phyloP scores from a whole-genome alignment of 495 filamentous ascomycete species.

The Hypoxylon fuscum region DNA sequence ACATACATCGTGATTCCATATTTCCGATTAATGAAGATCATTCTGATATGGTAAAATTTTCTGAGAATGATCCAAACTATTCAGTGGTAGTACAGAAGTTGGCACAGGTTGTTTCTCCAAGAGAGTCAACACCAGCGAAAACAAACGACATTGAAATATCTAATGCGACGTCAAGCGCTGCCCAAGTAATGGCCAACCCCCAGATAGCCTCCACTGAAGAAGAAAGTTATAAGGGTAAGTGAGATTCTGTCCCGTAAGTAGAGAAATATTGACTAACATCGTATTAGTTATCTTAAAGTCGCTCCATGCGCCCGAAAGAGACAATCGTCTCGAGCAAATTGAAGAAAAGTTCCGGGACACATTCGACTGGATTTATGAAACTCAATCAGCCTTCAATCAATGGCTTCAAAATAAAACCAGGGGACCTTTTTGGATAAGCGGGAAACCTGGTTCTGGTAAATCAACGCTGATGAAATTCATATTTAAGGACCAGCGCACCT shows the following conservation, averaged over 20 bases:
- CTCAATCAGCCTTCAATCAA: slow-evolving; percentile 7
- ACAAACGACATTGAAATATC: neutral
- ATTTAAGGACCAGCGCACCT: slow-evolving; percentile 24
- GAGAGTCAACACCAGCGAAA: neutral
- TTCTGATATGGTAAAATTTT: slow-evolving; percentile 36
- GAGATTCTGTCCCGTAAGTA: neutral
- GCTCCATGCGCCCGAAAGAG: neutral
- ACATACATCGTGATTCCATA: neutral
- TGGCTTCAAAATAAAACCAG: slow-evolving; percentile 27
- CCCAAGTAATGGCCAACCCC: neutral
- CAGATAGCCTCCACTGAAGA: neutral
- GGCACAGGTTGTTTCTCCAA: neutral
- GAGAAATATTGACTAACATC: neutral
- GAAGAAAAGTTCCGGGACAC: slow-evolving; percentile 15
- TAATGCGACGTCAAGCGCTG: neutral
- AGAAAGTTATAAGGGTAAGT: neutral
- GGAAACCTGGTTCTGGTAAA: slow-evolving; percentile 33
- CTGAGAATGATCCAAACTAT: neutral
- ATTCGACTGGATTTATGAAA: slow-evolving; percentile 33
- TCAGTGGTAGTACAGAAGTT: neutral
- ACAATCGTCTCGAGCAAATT: slow-evolving; percentile 6
- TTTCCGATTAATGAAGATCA: slow-evolving; percentile 33
- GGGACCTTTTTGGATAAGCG: slow-evolving; percentile 39
- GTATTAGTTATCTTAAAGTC: slow-evolving; percentile 3
- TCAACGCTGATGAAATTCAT: slow-evolving; percentile 43